A percentile compares a stretch with the other conserved stretches of the same genome.
Evolutionary conservation across 2,329 filamentous ascomycete genomes (phyloP).

Genomic region (Leptographium galeiforme): DNA sequence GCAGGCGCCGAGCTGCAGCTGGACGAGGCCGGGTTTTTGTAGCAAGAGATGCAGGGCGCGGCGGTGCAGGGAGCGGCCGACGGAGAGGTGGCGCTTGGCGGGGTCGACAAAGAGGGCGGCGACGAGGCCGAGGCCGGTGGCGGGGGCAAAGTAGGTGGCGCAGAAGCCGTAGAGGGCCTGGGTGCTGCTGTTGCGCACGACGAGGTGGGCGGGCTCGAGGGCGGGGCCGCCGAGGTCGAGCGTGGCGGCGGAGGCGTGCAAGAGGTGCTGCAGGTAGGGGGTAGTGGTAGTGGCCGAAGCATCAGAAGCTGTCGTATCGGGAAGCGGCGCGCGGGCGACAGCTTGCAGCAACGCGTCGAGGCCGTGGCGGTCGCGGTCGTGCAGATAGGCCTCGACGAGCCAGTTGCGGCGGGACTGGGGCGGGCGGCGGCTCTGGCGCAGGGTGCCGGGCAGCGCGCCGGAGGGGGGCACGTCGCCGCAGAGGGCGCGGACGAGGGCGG

Average conservation of each 20-base stretch:
- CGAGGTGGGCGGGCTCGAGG: constrained; percentile 73
- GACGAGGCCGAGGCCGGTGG: constrained; percentile 59
- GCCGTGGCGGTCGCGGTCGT: constrained; percentile 58
- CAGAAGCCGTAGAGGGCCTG: constrained; percentile 85
- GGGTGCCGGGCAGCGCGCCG: constrained; percentile 54
- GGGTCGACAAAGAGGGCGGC: constrained; percentile 87
- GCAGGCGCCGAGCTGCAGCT: constrained; percentile 67
- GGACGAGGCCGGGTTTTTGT: constrained; percentile 59
- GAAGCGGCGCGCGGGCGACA: constrained; percentile 42
- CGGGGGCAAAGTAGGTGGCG: constrained; percentile 68
- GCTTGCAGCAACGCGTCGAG: constrained; percentile 63
- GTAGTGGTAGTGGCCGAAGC: constrained; percentile 24
- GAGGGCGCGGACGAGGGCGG: constrained; percentile 67
- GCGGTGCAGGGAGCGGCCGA: constrained; percentile 80
- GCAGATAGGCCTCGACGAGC: constrained; percentile 82
- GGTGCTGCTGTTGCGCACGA: constrained; percentile 87
- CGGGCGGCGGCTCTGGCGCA: constrained; percentile 76
- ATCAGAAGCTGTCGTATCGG: too few species aligned
- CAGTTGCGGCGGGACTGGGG: constrained; percentile 87
- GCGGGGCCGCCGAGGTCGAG: constrained; percentile 57
- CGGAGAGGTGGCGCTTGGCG: constrained; percentile 70
- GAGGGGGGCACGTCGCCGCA: constrained; percentile 58
- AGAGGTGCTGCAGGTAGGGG: constrained; percentile 55
- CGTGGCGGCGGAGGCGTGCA: constrained; percentile 55
- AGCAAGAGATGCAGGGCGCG: constrained; percentile 63